Percentiles rank a stretch among this genome's conserved stretches.
These are phyloP conservation scores for Corylus avellana DNA, from an alignment of 306 rosid genomes.

Conservation along the genomic window DNA sequence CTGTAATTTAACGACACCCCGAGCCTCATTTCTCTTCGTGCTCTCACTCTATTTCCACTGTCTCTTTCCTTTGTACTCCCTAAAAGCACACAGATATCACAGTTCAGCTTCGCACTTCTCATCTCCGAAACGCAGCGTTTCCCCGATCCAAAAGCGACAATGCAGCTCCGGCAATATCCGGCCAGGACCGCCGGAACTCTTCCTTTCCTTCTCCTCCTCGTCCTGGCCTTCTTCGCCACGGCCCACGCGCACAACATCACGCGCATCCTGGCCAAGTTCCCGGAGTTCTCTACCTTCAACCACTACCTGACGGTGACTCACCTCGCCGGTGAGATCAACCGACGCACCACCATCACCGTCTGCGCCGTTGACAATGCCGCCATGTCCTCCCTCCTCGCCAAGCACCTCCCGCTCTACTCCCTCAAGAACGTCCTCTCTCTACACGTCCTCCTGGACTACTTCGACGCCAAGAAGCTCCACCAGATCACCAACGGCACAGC, in stretches of 20 bases:
- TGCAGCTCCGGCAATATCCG: slow-evolving; percentile 36
- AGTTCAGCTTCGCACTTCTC: background rate
- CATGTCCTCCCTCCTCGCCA: slow-evolving; percentile 58
- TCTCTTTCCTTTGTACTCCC: background rate
- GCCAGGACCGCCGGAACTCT: slow-evolving; percentile 1
- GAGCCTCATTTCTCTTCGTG: slow-evolving; percentile 1
- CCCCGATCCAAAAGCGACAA: slow-evolving; percentile 12
- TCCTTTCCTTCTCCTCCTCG: slow-evolving; percentile 3
- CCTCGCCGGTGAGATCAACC: slow-evolving; percentile 74
- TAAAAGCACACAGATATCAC: background rate
- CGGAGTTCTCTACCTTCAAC: slow-evolving; percentile 81
- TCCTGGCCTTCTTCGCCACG: slow-evolving; percentile 11
- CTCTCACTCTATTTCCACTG: background rate
- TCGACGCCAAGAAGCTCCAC: slow-evolving; percentile 92
- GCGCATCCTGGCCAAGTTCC: slow-evolving; percentile 59
- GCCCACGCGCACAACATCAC: no score
- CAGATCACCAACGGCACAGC: slow-evolving; percentile 96
- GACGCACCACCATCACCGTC: slow-evolving; percentile 67
- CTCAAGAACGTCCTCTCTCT: slow-evolving; percentile 86
- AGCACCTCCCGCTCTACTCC: slow-evolving; percentile 55
- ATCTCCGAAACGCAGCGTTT: background rate
- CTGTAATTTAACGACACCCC: slow-evolving; percentile 40
- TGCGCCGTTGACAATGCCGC: slow-evolving; percentile 88
- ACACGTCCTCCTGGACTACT: slow-evolving; percentile 87
- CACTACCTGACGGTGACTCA: slow-evolving; percentile 72